Evolutionary conservation across 2,329 filamentous ascomycete genomes (phyloP).

Genomic region (Ceratocystis alfenasii): DNA sequence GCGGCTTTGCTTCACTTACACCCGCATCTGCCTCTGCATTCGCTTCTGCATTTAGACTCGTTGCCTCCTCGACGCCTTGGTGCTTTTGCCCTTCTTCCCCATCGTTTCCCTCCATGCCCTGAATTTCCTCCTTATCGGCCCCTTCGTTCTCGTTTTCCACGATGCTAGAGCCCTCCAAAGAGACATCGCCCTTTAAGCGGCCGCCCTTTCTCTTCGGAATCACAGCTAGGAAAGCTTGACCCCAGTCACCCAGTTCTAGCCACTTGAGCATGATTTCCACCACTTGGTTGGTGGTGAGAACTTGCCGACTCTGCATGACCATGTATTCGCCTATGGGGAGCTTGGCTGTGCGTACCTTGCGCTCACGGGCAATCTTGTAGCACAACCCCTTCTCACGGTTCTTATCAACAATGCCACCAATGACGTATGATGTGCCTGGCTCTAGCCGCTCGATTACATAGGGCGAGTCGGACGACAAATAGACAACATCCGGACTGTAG

Average conservation of each 20-base stretch:
- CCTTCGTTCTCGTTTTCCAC: conserved; percentile 27
- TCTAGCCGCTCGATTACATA: conserved; percentile 72
- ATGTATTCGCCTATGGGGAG: conserved; percentile 93
- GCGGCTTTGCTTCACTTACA: conserved; percentile 8
- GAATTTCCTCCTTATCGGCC: conserved; percentile 26
- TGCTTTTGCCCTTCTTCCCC: conserved; percentile 14
- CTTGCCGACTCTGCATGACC: conserved; percentile 73
- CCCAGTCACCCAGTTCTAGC: conserved; percentile 87
- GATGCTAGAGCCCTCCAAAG: conserved; percentile 21
- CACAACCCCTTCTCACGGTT: conserved; percentile 94
- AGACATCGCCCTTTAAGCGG: conserved; percentile 39
- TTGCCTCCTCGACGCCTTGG: conserved; percentile 15
- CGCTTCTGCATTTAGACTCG: conserved; percentile 18
- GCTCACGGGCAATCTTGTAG: conserved; percentile 64
- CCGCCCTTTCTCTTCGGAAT: conserved; percentile 87
- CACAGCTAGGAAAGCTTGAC: conserved; percentile 70
- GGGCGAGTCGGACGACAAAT: conserved; percentile 84
- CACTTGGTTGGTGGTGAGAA: conserved; percentile 90
- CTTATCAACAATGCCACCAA: conserved; percentile 89
- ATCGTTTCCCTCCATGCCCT: conserved; percentile 14
- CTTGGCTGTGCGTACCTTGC: conserved; percentile 74
- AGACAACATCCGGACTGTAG: conserved; percentile 48
- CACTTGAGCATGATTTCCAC: conserved; percentile 92
- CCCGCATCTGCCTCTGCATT: neutral
- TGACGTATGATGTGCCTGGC: conserved; percentile 80